A percentile compares a stretch with the other conserved stretches of the same genome.
Conservation (phyloP, 345 rosid genomes). For the Eucalyptus guilfoylei region DNA sequence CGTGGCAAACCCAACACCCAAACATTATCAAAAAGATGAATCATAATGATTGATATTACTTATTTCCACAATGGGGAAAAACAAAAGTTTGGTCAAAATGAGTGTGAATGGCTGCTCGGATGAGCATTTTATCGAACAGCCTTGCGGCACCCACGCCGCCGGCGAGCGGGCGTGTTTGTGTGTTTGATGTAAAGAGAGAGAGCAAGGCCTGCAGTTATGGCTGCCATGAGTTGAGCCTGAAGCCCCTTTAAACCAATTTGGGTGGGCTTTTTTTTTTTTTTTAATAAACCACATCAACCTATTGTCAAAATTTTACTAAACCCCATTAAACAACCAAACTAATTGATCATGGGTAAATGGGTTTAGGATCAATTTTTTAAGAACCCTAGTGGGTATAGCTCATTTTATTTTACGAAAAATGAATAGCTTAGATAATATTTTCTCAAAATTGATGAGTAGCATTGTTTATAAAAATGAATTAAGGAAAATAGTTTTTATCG, state of each 20-base stretch:
- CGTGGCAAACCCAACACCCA: background rate
- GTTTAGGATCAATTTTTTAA: too few relatives aligned
- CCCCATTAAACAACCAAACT: background rate
- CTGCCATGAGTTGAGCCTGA: too few relatives aligned
- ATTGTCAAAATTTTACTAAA: too few relatives aligned
- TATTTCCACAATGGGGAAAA: background rate
- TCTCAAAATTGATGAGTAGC: background rate
- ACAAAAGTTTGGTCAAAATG: background rate
- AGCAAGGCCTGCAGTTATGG: too few relatives aligned
- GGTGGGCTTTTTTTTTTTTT: too few relatives aligned
- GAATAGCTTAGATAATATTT: too few relatives aligned
- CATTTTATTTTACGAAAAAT: background rate
- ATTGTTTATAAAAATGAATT: background rate
- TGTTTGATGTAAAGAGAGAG: too few relatives aligned
- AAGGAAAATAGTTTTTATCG: background rate
- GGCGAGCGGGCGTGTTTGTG: accelerated
- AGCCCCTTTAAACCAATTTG: background rate
- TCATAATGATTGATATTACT: background rate
- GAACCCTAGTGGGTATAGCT: background rate
- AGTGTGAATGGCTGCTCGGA: background rate
- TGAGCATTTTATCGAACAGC: background rate
- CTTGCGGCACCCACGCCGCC: accelerated
- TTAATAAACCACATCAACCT: background rate
- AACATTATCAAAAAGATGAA: background rate
- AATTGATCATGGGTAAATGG: background rate